Base-by-base conservation (phyloP, 257 asterid species). In the Salvia splendens region DNA sequence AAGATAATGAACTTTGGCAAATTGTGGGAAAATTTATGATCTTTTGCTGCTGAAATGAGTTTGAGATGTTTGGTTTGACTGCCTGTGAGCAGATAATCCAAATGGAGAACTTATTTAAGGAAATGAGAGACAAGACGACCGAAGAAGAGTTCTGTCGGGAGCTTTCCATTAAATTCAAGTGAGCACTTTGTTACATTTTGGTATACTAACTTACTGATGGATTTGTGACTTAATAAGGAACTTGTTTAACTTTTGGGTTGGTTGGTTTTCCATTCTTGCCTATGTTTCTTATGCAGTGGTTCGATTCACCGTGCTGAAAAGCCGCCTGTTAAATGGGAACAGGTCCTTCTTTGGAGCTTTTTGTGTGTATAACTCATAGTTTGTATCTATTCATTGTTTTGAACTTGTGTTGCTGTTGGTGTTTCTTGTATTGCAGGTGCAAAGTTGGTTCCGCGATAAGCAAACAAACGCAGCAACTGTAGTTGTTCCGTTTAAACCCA, bases 101-200 rank as follows among this genome's bases (percentile, higher is more conserved):
- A 73, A 69, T 92, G 95, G 85, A 78, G 77, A 74, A 58, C 12
- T 30, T 74, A 52, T 82, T 72, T 57, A 88, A 86, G 80, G 70
- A 64, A 78, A 76, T 65, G 77, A 72, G 74, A 49, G 84, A 67
- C 28, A 68, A 71, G 32, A 32, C 85, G n/a, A 60, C 76, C 42
- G 24, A 40, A 72, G 79, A 73, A 57, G 83, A 70, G 72, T 61
- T 86, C 60, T 92, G 86, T 71, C 74, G 76, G 66, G 79, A 87
- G 68, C 82, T 92, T 62, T 85, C 96, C 3, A 75, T 71, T 65
- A 86, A 87, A 68, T 92, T 92, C 65, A 92, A 82, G 98, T 91
- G 80, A 74, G 79, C 57, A 74, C 38, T 67, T 54, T 33, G 36
- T 16, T 30, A 28, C 35, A 5, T 52, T 48, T 67, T 30, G 46